A percentile compares a stretch with the other conserved stretches of the same genome.
These are phyloP conservation scores for Ogataea minuta DNA, from an alignment of 805 yeast species.

Conservation along the genomic window DNA sequence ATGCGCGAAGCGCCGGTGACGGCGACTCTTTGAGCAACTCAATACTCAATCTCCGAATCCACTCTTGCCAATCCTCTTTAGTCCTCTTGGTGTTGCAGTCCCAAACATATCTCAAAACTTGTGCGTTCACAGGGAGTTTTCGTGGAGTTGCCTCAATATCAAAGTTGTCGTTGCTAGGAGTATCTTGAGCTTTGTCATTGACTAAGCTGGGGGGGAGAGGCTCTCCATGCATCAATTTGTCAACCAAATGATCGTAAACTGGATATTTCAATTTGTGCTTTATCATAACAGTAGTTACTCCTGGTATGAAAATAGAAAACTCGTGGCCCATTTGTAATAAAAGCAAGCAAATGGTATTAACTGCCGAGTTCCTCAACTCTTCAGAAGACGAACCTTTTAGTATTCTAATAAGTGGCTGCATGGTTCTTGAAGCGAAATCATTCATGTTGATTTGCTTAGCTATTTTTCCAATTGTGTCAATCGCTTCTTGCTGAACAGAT, in stretches of 20 bases:
- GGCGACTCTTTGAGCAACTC: conserved; percentile 90
- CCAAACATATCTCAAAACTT: conserved; percentile 79
- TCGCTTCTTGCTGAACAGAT: conserved; percentile 65
- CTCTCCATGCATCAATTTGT: conserved; percentile 76
- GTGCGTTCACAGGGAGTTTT: conserved; percentile 68
- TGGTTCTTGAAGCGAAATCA: conserved; percentile 87
- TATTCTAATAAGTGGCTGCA: conserved; percentile 81
- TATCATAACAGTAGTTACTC: conserved; percentile 64
- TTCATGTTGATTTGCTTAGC: conserved; percentile 69
- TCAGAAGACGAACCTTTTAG: conserved; percentile 40
- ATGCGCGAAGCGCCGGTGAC: conserved; percentile 89
- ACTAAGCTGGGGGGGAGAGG: conserved; percentile 77
- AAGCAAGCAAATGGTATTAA: conserved; percentile 77
- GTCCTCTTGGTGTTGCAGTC: conserved; percentile 86
- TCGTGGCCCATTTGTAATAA: conserved; percentile 81
- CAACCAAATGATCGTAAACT: conserved; percentile 77
- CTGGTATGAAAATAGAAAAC: conserved; percentile 82
- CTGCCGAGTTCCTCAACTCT: conserved; percentile 61
- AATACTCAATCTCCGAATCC: conserved; percentile 85
- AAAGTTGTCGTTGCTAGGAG: conserved; percentile 44
- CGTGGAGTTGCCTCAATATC: conserved; percentile 68
- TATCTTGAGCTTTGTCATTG: conserved; percentile 56
- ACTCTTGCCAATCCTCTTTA: conserved; percentile 96
- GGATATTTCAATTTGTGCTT: conserved; percentile 65
- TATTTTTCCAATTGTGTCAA: conserved; percentile 78